phyloP scores from a whole-genome alignment of 2,329 filamentous ascomycete genomes.

The Delphinella strobiligena region DNA sequence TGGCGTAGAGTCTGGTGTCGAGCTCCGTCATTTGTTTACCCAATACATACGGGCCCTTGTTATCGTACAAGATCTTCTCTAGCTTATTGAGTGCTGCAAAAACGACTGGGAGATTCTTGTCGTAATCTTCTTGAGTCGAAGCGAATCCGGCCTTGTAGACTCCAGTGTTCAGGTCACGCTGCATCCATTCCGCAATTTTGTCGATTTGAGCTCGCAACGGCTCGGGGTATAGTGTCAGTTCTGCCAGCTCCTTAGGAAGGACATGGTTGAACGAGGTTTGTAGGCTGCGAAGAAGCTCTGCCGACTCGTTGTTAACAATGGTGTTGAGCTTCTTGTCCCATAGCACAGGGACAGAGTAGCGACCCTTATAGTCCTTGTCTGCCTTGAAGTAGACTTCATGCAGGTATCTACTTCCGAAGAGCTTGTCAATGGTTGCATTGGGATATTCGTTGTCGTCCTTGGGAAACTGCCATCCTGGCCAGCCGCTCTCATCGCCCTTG shows the following conservation, averaged over 20 bases:
- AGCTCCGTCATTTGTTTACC: constrained; percentile 46
- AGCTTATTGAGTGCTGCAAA: constrained; percentile 50
- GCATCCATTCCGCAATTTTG: constrained; percentile 40
- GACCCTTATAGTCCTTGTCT: constrained; percentile 47
- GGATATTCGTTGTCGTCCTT: constrained; percentile 41
- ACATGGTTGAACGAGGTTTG: constrained; percentile 44
- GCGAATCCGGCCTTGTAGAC: constrained; percentile 52
- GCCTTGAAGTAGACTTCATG: constrained; percentile 52
- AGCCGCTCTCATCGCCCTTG: constrained; percentile 51
- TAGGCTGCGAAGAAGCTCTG: constrained; percentile 46
- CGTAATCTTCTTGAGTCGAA: constrained; percentile 41
- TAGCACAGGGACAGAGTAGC: constrained; percentile 48
- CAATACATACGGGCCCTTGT: constrained; percentile 44
- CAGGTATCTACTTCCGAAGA: constrained; percentile 46
- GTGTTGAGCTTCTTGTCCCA: constrained; percentile 48
- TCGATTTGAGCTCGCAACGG: constrained; percentile 40
- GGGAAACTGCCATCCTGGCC: constrained; percentile 52
- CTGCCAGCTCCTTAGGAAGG: constrained; percentile 28
- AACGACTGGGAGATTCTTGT: constrained; percentile 40
- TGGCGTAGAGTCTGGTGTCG: constrained; percentile 46
- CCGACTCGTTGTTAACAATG: constrained; percentile 50
- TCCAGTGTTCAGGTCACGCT: constrained; percentile 44
- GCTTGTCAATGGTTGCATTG: constrained; percentile 46
- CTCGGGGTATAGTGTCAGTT: constrained; percentile 42
- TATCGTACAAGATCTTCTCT: constrained; percentile 34